phyloP scores from a whole-genome alignment of 179 eudicot species.

The Vitellaria paradoxa region DNA sequence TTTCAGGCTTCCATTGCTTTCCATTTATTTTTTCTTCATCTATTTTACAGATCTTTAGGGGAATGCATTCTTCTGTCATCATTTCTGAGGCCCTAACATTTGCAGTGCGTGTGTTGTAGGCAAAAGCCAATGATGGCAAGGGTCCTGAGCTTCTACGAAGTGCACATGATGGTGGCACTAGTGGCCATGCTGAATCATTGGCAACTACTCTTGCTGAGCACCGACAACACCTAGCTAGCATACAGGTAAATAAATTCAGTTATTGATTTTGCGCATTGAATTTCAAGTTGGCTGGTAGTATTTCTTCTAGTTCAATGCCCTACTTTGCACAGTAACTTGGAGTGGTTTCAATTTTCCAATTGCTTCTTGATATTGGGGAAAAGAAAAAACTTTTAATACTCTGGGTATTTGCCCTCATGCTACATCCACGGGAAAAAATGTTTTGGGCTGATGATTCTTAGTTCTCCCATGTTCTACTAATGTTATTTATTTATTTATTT shows the following conservation, averaged over 20 bases:
- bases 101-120: constrained; percentile 31
- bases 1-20: neutral
- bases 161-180: constrained; percentile 60
- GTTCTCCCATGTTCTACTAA: too few species aligned
- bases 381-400: too few species aligned
- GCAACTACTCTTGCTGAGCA: constrained; percentile 92
- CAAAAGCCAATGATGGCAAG: constrained; percentile 93
- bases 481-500: too few species aligned
- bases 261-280: neutral
- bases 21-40: neutral
- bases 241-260: constrained; percentile 52
- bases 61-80: neutral
- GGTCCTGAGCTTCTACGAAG: constrained; percentile 93
- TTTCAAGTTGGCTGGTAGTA: neutral
- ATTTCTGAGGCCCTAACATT: constrained; percentile 3
- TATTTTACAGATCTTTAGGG: neutral
- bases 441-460: neutral
- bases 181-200: constrained; percentile 89
- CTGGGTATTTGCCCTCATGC: neutral
- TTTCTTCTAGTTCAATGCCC: neutral
- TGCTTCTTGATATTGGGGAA: neutral
- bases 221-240: constrained; percentile 88
- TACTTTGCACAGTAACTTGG: neutral
- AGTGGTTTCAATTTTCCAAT: neutral
- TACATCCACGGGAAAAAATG: neutral